Evolutionary conservation across 2,329 filamentous ascomycete species (phyloP), one percentile per base, ranked within the genome.

Genomic region (Cladophialophora carrionii): DNA sequence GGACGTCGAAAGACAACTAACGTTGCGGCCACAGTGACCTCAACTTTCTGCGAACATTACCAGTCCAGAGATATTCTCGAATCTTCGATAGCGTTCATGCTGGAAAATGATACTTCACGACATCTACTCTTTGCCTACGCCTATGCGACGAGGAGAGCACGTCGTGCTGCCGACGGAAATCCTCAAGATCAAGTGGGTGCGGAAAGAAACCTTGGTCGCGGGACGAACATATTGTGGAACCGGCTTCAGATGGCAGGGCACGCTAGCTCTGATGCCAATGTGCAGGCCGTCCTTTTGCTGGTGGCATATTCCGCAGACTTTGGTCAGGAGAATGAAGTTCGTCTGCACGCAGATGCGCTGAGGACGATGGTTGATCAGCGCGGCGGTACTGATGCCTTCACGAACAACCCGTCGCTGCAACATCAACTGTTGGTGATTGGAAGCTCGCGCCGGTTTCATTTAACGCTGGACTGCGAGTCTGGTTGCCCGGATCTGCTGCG

Each of bases 261-360:
- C 31, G 63, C 66, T 34, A 70, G 66, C 48, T 68, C 66, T 24
- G 68, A 71, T 53, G 57, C 69, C 29, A 69, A 68, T 41, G 64
- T 71, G 49, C 70, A 71, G 48, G 66, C 70, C 4, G 70, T 71
- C 1, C 70, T 71, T n/a, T 48, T 71, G 43, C 32, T 71, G 22
- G 46, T 71, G 29, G 68, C 63, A 8, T 71, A 70, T 51, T 67
- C 70, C 5, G 54, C 70, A n/a, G 70, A 71, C 49, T 67, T 68
- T 20, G 63, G 64, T 10, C 63, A 67, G 34, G 9, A 12, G 4
- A 57, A 51, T 32, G 70, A 71, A 37, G 63, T 67, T 7, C 51
- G 48, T 14, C 56, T 71, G 12, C 70, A 71, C 54, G 53, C 58
- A n/a, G 62, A 66, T 41, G 70, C 68, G 22, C 31, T 71, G 17